Conservation (phyloP, 352 stramenopile species). For the Phytophthora pisi region DNA sequence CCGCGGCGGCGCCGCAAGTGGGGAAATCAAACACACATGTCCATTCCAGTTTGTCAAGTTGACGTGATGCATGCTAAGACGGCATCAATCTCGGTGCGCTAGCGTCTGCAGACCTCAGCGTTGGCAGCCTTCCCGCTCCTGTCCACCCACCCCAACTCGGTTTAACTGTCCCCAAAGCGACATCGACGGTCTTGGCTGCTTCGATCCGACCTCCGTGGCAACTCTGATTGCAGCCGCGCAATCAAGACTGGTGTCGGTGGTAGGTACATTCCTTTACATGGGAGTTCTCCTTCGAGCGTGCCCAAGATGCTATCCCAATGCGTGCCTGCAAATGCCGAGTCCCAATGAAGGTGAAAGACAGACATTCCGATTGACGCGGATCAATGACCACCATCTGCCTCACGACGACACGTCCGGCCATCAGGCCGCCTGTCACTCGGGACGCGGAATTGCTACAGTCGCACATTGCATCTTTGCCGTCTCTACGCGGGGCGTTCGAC, state of each 20-base stretch:
- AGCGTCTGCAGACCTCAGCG: not conserved
- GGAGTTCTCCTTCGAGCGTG: not conserved
- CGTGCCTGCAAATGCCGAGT: not conserved
- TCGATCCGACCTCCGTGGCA: no score
- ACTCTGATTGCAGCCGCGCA: no score
- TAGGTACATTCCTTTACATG: not conserved
- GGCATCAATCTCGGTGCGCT: not conserved
- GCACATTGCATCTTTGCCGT: conserved; percentile 2
- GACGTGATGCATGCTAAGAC: not conserved
- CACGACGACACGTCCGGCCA: conserved; percentile 1
- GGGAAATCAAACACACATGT: conserved; percentile 1
- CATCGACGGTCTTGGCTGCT: not conserved
- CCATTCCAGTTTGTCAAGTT: conserved; percentile 1
- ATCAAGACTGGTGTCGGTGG: no score
- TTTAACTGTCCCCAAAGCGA: not conserved
- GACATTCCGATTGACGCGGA: conserved; percentile 6
- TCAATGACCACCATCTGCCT: conserved; percentile 11
- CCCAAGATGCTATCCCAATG: not conserved
- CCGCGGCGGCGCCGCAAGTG: not conserved
- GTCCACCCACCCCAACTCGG: not conserved
- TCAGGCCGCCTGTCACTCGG: not conserved
- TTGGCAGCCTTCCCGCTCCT: not conserved
- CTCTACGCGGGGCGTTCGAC: conserved; percentile 4
- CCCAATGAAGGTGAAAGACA: not conserved
- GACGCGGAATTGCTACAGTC: conserved; percentile 14